phyloP scores from a whole-genome alignment of 371 early-diverging fungal species.

The Saksenaea oblongispora region DNA sequence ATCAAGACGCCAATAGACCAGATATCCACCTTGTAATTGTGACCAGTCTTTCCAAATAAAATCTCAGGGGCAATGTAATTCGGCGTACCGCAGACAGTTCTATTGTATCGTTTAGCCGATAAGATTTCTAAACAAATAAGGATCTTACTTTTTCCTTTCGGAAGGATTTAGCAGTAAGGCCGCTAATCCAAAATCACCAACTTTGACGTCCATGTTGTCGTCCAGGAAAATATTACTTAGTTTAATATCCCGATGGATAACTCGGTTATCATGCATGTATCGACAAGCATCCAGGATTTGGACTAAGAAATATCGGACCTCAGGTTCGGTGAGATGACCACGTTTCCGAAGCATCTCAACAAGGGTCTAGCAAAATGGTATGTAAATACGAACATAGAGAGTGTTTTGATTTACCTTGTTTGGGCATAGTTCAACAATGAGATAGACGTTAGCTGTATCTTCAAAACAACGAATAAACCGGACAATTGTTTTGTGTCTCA shows the following conservation, averaged over 20 bases:
- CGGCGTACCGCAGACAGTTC: constrained; percentile 98
- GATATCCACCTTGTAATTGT: constrained; percentile 97
- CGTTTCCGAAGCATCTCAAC: constrained; percentile 81
- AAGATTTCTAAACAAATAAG: background rate
- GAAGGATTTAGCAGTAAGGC: constrained; percentile 72
- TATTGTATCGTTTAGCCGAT: constrained; percentile 56
- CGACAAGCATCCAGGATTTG: constrained; percentile 86
- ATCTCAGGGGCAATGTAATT: constrained; percentile 99
- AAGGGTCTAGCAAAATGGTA: constrained; percentile 61
- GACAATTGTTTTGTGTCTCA: constrained; percentile 88
- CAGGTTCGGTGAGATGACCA: constrained; percentile 83
- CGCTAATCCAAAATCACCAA: constrained; percentile 98
- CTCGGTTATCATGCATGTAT: constrained; percentile 82
- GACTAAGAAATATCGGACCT: constrained; percentile 84
- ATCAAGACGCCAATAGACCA: constrained; percentile 98
- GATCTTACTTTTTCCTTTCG: constrained; percentile 85
- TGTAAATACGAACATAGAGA: background rate
- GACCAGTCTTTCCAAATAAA: constrained; percentile 83
- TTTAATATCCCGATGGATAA: constrained; percentile 98
- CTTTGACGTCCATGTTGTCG: constrained; percentile 82
- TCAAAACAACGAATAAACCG: constrained; percentile 86
- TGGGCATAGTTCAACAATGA: constrained; percentile 95
- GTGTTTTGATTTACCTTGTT: constrained; percentile 63
- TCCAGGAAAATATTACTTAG: constrained; percentile 95
- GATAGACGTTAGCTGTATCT: constrained; percentile 87